Evolutionary conservation across 192 early-diverging fungal species (phyloP), one percentile per base, ranked within the genome.

Genomic region (Rhizophagus sp.): DNA sequence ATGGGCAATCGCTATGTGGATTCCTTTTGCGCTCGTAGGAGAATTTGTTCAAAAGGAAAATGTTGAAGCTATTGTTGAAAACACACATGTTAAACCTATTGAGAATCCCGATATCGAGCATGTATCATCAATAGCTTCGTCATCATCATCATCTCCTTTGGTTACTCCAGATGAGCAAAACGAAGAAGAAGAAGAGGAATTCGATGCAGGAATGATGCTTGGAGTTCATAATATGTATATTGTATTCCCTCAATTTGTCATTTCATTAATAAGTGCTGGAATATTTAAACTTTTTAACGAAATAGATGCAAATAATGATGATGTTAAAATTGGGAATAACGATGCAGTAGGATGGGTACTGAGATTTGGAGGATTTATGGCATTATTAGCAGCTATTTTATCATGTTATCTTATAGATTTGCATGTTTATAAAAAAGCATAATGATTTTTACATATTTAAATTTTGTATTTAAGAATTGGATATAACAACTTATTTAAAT

Each of bases 211-310:
- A 27, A 89, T 95, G 63, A 90, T 97, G 13, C 85, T 98, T 57
- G 98, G 97, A 2, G 94, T 98, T 30, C 96, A 97, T 85, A 99
- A 99, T 82, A 93, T 98, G 81, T 97, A 95, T 82, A 93, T 97
- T 71, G 95, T 96, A 6, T 80, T 97, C 62, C 98, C 98, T 13
- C 98, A 99, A 83, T 96, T 99, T 82, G 83, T 92, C 4, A 91
- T 92, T 82, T 82, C 93, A 6, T 79, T 95, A 27, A 93, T 97
- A 83, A 89, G 85, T 17, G 47, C 80, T 0, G 64, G 63, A 4
- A 72, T 76, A 11, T 30, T 83, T 13, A 76, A 78, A 1, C 34
- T 82, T 0, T 87, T 69, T 30, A 84, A 77, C n/a, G 25, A 34
- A 11, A 24, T 47, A 62, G 44, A 69, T n/a, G 76, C 73, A 27